Base-by-base conservation (phyloP, 306 rosid species). In the Dryas octopetala region DNA sequence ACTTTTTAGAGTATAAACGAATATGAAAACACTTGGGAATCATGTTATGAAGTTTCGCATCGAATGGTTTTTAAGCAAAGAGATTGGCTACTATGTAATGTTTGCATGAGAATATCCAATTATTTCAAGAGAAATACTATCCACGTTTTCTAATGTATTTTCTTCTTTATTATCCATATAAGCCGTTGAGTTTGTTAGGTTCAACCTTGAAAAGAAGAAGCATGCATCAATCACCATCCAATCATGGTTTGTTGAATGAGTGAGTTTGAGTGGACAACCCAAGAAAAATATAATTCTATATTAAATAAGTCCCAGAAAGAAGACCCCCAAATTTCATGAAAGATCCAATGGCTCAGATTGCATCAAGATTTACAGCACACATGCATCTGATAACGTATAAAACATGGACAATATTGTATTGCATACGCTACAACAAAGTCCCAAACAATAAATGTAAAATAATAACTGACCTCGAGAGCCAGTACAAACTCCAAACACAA, bases 401-500 rank as follows among this genome's bases (percentile, higher is more conserved):
- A 23, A 10, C 49, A 53, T n/a, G 46, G 32, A 40, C 32, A 3
- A n/a, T 67, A n/a, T 23, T 47, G 50, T 43, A 1, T 15, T 60
- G 15, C 44, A 23, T 16, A 43, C 15, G 16, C 62, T 72, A 6
- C 71, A 19, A 57, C 32, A 55, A 43, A 61, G 19, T 58, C 28
- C 60, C 19, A 17, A 11, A 48, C 23, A 38, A 23, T 1, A 8
- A 47, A 9, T 6, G 67, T 51, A 38, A 28, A 62, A 23, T 32
- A 64, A 41, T 16, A 40, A 81, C 44, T 67, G 73, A 67, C 70
- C 71, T 49, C 1, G 54, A 71, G 74, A 61, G 41, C 61, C 48
- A 6, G 52, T 54, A 45, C 66, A 67, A 77, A 78, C 62, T 3
- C 28, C 65, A 79, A 76, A 68, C 81, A 74, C 72, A 80, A 76